Conservation (phyloP, 352 stramenopile species). For the Pythium aphanidermatum region DNA sequence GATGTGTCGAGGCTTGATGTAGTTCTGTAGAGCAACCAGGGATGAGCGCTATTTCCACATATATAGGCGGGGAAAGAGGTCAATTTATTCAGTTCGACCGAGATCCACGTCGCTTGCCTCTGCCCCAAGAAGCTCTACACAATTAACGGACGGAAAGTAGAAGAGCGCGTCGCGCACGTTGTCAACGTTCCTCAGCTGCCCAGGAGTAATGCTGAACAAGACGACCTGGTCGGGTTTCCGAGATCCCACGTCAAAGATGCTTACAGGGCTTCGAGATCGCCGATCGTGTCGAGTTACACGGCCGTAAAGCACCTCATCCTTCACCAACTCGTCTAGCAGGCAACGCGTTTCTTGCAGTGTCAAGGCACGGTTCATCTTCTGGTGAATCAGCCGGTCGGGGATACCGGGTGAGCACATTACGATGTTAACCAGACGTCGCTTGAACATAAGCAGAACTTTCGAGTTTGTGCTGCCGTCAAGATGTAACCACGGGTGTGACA, state of each 20-base stretch:
- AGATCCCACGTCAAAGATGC: conserved; percentile 18
- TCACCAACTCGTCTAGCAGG: conserved; percentile 60
- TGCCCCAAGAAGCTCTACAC: conserved; percentile 64
- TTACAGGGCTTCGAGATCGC: conserved; percentile 5
- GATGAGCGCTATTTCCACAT: no score
- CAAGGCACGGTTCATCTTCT: conserved; percentile 67
- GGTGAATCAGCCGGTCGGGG: conserved; percentile 42
- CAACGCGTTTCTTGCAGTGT: conserved; percentile 64
- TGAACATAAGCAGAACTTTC: conserved; percentile 46
- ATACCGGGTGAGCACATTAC: conserved; percentile 72
- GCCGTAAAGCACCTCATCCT: conserved; percentile 55
- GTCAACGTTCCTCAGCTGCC: conserved; percentile 46
- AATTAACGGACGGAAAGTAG: conserved; percentile 76
- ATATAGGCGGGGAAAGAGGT: neutral
- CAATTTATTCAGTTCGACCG: conserved; percentile 10
- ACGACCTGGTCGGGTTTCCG: conserved; percentile 7
- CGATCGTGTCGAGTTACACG: conserved; percentile 24
- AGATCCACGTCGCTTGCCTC: conserved; percentile 49
- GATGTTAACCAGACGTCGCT: conserved; percentile 78
- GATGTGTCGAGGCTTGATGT: no score
- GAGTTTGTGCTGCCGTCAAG: conserved; percentile 64
- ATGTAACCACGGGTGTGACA: conserved; percentile 67
- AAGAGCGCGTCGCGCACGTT: conserved; percentile 41
- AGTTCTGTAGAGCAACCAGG: no score
- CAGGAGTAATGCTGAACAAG: conserved; percentile 23